Evolutionary conservation across 305 asterid species (phyloP), one percentile per base, ranked within the genome.

Genomic region (Fraxinus dipetala): DNA sequence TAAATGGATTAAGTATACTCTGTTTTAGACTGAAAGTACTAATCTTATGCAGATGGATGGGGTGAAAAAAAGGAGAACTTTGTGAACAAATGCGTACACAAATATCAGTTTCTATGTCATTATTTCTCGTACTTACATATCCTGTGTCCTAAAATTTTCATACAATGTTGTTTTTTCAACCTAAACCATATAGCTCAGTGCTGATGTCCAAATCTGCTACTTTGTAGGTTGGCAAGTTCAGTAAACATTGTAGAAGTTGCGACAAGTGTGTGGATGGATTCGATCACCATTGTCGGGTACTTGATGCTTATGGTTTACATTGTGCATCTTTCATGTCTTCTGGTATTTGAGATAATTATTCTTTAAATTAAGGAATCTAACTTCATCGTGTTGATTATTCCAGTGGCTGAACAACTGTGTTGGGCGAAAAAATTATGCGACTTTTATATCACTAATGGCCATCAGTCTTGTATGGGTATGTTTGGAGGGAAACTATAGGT

Each of bases 331-430:
- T 18, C 67, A 56, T 2, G 28, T 18, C 13, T 18, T 56, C 67
- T 18, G 67, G 67, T 56, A 56, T 18, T 56, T 56, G 67, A 56
- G 40, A 11, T 26, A 31, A 34, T 35, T 59, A 77, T 77, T 14
- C 48, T 18, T 72, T 78, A 75, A n/a, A 69, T 40, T 75, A 70
- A 69, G 65, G 85, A 80, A 85, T 81, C 89, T 90, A 83, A 88
- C 87, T 80, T 80, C 48, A 56, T 83, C 38, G 13, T 78, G 54
- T 84, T 79, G 79, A 79, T 72, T 82, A 48, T 82, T 88, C 82
- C 89, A 96, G 99, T 96, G 99, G 99, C 96, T 96, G 80, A 96
- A 96, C 83, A 96, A 95, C 88, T 96, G 99, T 80, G 98, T 96
- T 22, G 98, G 98, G 45, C 89, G 97, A 67, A 96, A 95, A 85